Evolutionary conservation across 2,329 filamentous ascomycete genomes (phyloP).

Genomic region (Trichophyton simii): DNA sequence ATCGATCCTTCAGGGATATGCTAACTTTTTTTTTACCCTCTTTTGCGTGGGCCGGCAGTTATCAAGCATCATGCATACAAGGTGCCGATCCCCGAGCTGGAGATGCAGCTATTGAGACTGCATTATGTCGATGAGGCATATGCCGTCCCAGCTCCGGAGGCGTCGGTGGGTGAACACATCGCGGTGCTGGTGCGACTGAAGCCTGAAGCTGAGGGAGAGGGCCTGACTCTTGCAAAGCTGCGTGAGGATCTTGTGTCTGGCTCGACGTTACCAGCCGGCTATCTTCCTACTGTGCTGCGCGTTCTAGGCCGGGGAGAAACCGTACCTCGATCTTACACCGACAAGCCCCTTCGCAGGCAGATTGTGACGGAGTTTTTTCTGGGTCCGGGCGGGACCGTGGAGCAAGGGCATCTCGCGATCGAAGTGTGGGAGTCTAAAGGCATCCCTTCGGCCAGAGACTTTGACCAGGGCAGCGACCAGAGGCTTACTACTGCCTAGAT

Average conservation of each 20-base stretch:
- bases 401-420: background rate
- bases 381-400: background rate
- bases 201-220: background rate
- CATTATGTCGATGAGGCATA: constrained; percentile 14
- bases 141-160: constrained; percentile 10
- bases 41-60: constrained; percentile 2
- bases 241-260: constrained; percentile 7
- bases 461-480: background rate
- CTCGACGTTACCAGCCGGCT: background rate
- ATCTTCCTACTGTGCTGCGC: constrained; percentile 10
- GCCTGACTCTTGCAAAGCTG: constrained; percentile 5
- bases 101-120: constrained; percentile 11
- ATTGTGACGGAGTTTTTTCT: background rate
- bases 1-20: background rate
- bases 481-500: background rate
- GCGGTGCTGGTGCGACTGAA: constrained; percentile 7
- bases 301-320: constrained; percentile 6
- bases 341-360: constrained; percentile 2
- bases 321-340: constrained; percentile 5
- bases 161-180: background rate
- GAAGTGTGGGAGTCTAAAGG: background rate
- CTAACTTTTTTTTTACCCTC: background rate
- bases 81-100: constrained; percentile 12
- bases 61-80: constrained; percentile 9
- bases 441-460: background rate